Percentiles rank a stretch among this genome's conserved stretches.
These are phyloP conservation scores for Monosporozyma solicola DNA, from an alignment of 805 yeast genomes.

Conservation along the genomic window DNA sequence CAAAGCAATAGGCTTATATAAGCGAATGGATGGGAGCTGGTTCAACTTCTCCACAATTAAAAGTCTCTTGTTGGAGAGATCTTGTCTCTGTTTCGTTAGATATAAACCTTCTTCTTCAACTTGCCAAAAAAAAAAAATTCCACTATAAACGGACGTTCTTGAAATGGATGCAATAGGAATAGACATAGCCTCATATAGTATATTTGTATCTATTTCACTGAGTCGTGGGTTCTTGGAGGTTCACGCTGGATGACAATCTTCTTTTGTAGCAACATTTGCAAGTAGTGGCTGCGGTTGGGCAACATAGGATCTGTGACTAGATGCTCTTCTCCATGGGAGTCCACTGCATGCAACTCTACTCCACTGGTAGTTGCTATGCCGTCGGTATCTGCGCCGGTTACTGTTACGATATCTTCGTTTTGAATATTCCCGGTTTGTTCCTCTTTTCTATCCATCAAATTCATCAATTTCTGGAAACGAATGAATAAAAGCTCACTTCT, in stretches of 20 bases:
- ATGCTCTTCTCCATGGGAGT: neutral
- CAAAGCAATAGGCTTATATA: neutral
- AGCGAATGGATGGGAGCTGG: neutral
- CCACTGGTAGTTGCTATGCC: slow-evolving; percentile 1
- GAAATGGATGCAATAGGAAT: neutral
- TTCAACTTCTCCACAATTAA: neutral
- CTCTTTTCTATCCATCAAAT: slow-evolving; percentile 55
- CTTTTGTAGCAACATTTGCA: slow-evolving; percentile 52
- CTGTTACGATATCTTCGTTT: neutral
- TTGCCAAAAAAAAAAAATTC: neutral
- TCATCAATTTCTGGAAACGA: slow-evolving; percentile 71
- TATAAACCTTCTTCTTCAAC: neutral
- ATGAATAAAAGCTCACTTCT: slow-evolving; percentile 78
- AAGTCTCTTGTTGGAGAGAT: neutral
- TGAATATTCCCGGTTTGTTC: neutral
- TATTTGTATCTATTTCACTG: slow-evolving; percentile 12
- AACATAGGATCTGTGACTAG: neutral
- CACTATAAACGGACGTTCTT: neutral
- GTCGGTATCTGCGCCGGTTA: neutral
- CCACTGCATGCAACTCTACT: neutral
- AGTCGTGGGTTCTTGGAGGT: slow-evolving; percentile 19
- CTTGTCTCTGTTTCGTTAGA: neutral
- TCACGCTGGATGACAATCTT: slow-evolving; percentile 61
- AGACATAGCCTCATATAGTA: neutral
- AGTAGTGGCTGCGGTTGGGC: slow-evolving; percentile 25